Evolutionary conservation across 2,329 filamentous ascomycete genomes (phyloP), one percentile per base, ranked within the genome.

Genomic region (Dothideomycetes sp.): DNA sequence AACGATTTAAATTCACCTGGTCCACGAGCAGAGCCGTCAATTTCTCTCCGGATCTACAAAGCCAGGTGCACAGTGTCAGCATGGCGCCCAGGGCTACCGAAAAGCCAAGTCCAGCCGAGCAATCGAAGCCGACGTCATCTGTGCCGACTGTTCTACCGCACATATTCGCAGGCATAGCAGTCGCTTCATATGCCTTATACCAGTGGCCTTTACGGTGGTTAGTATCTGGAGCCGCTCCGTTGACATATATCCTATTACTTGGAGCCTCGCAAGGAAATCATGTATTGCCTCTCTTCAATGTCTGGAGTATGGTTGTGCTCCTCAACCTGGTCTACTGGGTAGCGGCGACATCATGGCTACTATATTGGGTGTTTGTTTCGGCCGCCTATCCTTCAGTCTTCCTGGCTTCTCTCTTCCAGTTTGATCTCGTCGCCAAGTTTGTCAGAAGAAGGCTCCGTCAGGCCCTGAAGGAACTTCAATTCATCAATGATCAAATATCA

Each of bases 301-400:
- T 72, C 2, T 72, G 68, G 67, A 60, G 64, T 1, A 46, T 70
- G 2, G 54, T 72, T 37, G 52, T 63, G 2, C 63, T 62, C 0
- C 45, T 72, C 18, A 69, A 72, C 45, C 50, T 71, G 3, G 44
- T 55, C 0, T 73, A 72, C 47, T 59, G 61, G 2, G 53, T 72
- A 9, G 62, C 58, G 34, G 59, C 68, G 10, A 72, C 68, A 11
- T 72, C 69, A 46, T 73, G 70, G 69, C 61, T 73, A 1, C 56
- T 73, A 0, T 65, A 66, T 40, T 61, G 59, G 47, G 45, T 62
- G 1, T 72, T 69, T 45, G 48, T 58, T 3, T 47, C 51, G 1
- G 34, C 47, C 1, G 70, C 67, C 46, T 71, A 66, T 48, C 58
- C 62, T 1, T 43, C 54, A 2, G 57, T 68, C 32, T 47, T 62